phyloP scores from a whole-genome alignment of 495 filamentous ascomycete species.

The Chaetomidium leptoderma region DNA sequence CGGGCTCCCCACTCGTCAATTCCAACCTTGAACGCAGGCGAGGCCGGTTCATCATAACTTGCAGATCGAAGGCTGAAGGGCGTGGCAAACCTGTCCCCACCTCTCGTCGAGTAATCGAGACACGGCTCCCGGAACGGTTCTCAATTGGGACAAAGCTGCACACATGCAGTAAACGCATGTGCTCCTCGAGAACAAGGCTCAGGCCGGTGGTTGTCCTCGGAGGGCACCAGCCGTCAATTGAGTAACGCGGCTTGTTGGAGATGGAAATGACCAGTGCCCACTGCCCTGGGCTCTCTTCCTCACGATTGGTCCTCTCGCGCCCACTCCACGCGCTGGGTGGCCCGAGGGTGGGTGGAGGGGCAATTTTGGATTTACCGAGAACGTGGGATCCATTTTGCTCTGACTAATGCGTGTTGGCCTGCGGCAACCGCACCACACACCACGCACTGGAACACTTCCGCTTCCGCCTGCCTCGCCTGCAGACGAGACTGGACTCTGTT shows the following conservation, averaged over 20 bases:
- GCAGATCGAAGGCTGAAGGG: conserved; percentile 11
- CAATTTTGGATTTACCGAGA: conserved; percentile 27
- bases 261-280: conserved; percentile 24
- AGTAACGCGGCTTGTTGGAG: conserved; percentile 27
- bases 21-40: too few species aligned
- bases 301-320: conserved; percentile 20
- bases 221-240: conserved; percentile 21
- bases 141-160: not conserved
- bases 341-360: conserved; percentile 21
- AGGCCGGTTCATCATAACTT: conserved; percentile 10
- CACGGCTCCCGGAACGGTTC: not conserved
- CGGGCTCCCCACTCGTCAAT: not conserved
- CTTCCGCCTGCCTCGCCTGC: not conserved
- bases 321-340: not conserved
- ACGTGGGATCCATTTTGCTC: conserved; percentile 25
- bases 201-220: not conserved
- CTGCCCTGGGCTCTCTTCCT: conserved; percentile 11
- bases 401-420: conserved; percentile 25
- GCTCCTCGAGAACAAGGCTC: not conserved
- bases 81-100: conserved; percentile 9
- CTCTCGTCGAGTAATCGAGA: not conserved
- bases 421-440: conserved; percentile 13
- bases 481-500: conserved; percentile 6
- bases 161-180: not conserved
- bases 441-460: conserved; percentile 1